Evolutionary conservation across 169 alveolate species (phyloP), one percentile per base, ranked within the genome.

Genomic region (Cryptosporidium felis): DNA sequence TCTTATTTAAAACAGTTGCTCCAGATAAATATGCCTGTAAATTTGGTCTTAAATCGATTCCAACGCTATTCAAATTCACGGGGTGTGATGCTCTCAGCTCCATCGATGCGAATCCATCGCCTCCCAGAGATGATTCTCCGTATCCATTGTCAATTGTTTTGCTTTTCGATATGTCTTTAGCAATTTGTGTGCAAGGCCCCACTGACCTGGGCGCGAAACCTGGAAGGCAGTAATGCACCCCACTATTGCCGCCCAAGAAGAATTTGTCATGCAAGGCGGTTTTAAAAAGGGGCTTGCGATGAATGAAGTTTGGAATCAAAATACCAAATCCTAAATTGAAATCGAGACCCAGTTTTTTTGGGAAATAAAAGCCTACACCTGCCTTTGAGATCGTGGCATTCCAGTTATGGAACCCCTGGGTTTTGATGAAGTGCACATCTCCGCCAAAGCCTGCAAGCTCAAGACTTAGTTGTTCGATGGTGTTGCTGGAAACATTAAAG

Each of bases 391-490:
- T 23, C 59, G 12, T 53, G n/a, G 59, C 10, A 6, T 23, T 74
- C 85, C 85, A 74, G n/a, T 51, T 26, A 40, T 74, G 58, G 58
- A 74, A 74, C 10, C 58, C 67, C 18, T 74, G 74, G 9, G 61
- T 21, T 23, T 74, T 74, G 14, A 74, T 30, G 40, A 74, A 74
- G 1, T 23, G 12, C 10, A 53, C 85, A 14, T 74, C 85, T 14
- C 85, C 66, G 12, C 41, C 56, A 21, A 74, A 74, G 12, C 85
- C 85, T 49, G 85, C 85, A 16, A 49, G 45, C 45, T 74, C 85
- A 21, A 56, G 3, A 30, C 66, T 74, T 14, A 74, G 53, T 53
- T 74, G 85, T 34, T 40, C 18, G 8, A 56, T 14, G 9, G 66
- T 74, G 9, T 53, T 44, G 10, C 28, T 12, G 10, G n/a, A 1